Percentiles rank a stretch among this genome's conserved stretches.
phyloP scores from a whole-genome alignment of 345 rosid genomes.

The Euphorbia lathyris region DNA sequence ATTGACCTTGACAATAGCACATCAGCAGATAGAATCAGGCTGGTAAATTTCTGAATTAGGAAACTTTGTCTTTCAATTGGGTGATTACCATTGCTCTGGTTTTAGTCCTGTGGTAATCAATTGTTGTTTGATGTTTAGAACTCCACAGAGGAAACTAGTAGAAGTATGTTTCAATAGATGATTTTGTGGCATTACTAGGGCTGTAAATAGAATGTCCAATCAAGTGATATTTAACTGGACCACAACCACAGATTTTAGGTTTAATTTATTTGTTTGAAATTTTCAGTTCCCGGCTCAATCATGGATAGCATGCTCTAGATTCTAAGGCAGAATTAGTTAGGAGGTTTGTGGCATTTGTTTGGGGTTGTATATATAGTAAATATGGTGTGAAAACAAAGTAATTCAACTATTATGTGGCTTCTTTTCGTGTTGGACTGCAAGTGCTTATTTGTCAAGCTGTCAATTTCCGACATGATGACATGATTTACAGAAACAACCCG shows the following conservation, averaged over 20 bases:
- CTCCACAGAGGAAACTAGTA: conserved; percentile 20
- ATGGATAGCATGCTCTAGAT: background rate
- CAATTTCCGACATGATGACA: too few species aligned
- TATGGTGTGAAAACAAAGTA: background rate
- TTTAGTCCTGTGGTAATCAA: conserved; percentile 11
- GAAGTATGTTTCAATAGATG: conserved; percentile 17
- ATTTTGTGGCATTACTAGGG: conserved; percentile 38
- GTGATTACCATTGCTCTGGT: conserved; percentile 21
- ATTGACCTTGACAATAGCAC: conserved; percentile 17
- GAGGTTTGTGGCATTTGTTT: background rate
- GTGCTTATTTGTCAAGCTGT: background rate
- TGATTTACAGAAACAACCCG: too few species aligned
- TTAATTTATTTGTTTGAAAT: conserved; percentile 11
- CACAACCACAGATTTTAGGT: conserved; percentile 17
- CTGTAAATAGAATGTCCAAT: conserved; percentile 43
- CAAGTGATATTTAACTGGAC: conserved; percentile 24
- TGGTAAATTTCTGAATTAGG: conserved; percentile 20
- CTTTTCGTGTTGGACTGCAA: background rate
- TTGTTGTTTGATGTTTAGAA: conserved; percentile 24
- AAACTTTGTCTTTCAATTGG: conserved; percentile 15
- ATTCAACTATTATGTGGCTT: background rate
- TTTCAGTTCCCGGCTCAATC: background rate
- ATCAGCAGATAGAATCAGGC: conserved; percentile 15
- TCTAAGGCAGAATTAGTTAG: background rate
- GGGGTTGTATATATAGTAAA: background rate